Percentiles rank a stretch among this genome's conserved stretches.
Evolutionary conservation across 2,329 filamentous ascomycete species (phyloP).

Genomic region (Pseudocercospora fuligena): DNA sequence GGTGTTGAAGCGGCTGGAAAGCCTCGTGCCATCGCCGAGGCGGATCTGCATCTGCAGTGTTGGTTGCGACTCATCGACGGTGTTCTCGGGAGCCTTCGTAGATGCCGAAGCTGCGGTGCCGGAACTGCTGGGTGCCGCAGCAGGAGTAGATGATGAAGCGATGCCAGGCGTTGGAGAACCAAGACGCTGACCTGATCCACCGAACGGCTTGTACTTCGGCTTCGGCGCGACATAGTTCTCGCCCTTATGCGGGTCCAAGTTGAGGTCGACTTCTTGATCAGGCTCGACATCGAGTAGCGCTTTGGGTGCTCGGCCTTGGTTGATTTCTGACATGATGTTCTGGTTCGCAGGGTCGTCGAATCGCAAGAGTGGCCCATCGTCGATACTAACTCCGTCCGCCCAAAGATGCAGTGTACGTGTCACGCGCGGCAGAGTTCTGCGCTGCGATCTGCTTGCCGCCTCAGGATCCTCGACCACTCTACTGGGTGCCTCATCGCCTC

Average conservation of each 20-base stretch:
- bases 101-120: slow-evolving; percentile 43
- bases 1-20: slow-evolving; percentile 82
- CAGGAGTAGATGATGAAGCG: slow-evolving; percentile 39
- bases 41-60: slow-evolving; percentile 75
- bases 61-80: slow-evolving; percentile 69
- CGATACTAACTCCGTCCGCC: slow-evolving; percentile 83
- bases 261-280: slow-evolving; percentile 78
- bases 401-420: slow-evolving; percentile 77
- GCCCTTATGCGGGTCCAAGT: slow-evolving; percentile 73
- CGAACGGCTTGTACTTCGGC: slow-evolving; percentile 76
- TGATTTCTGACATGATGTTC: slow-evolving; percentile 74
- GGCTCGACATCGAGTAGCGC: slow-evolving; percentile 77
- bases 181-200: slow-evolving; percentile 72
- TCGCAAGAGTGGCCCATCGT: slow-evolving; percentile 76
- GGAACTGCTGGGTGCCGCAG: slow-evolving; percentile 37
- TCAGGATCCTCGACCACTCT: slow-evolving; percentile 68
- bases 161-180: slow-evolving; percentile 76
- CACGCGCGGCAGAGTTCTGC: slow-evolving; percentile 55
- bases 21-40: slow-evolving; percentile 74
- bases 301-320: slow-evolving; percentile 74
- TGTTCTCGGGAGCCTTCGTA: slow-evolving; percentile 48
- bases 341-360: slow-evolving; percentile 80
- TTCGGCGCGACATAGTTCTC: slow-evolving; percentile 76
- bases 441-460: slow-evolving; percentile 42
- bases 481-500: slow-evolving; percentile 76